phyloP scores from a whole-genome alignment of 2,329 filamentous ascomycete genomes.

The Trichoderma lentiforme region DNA sequence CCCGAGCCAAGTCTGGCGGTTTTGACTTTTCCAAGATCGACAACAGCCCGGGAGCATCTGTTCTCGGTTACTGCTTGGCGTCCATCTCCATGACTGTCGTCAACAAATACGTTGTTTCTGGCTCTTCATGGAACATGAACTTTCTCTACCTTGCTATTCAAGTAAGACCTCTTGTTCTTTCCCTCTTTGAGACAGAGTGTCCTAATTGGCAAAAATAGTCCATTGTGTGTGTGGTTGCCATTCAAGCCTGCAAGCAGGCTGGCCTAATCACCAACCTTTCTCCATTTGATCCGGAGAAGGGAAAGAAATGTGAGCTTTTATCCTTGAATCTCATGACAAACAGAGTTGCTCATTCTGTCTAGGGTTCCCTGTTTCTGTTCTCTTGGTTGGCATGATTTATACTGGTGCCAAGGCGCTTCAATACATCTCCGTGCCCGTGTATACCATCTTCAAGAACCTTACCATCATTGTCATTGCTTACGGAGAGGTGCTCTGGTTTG shows the following conservation, averaged over 20 bases:
- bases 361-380: constrained; percentile 96
- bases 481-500: constrained; percentile 97
- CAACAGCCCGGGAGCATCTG: constrained; percentile 75
- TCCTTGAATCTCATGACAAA: neutral
- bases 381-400: constrained; percentile 99
- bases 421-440: constrained; percentile 94
- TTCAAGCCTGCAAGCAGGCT: constrained; percentile 74
- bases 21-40: constrained; percentile 51
- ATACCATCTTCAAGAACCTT: constrained; percentile 99
- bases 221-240: constrained; percentile 81
- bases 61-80: constrained; percentile 86
- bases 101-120: constrained; percentile 97
- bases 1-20: constrained; percentile 21
- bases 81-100: constrained; percentile 99
- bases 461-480: constrained; percentile 99
- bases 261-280: constrained; percentile 80
- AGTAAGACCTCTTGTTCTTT: constrained; percentile 51
- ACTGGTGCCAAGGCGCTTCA: constrained; percentile 94
- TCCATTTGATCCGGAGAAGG: constrained; percentile 82
- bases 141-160: constrained; percentile 92
- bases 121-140: constrained; percentile 88
- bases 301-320: constrained; percentile 75
- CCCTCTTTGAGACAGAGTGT: neutral
- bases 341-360: constrained; percentile 24
- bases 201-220: constrained; percentile 53